phyloP scores from a whole-genome alignment of 2,329 filamentous ascomycete species.

The Trichoderma cornu-damae region DNA sequence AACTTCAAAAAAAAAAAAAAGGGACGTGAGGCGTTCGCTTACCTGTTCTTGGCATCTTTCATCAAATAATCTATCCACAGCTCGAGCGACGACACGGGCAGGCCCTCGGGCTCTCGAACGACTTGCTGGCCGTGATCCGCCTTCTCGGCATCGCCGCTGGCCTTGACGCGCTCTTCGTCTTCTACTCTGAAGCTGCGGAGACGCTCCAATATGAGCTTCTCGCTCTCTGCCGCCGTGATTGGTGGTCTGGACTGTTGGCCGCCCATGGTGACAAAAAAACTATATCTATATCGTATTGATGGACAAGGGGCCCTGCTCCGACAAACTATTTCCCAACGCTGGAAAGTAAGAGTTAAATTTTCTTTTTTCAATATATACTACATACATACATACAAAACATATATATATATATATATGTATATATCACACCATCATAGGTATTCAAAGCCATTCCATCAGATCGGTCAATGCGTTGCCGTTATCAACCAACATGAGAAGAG shows the following conservation, averaged over 20 bases:
- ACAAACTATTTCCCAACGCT: no score
- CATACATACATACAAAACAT: no score
- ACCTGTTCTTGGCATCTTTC: conserved; percentile 62
- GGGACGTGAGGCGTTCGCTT: conserved; percentile 13
- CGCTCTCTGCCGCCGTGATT: conserved; percentile 29
- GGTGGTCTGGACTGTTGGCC: conserved; percentile 39
- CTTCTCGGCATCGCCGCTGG: conserved; percentile 38
- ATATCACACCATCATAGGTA: no score
- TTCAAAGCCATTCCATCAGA: no score
- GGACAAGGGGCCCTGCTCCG: no score
- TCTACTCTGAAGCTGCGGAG: conserved; percentile 43
- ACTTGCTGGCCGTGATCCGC: conserved; percentile 4
- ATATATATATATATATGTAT: no score
- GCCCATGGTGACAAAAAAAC: conserved; percentile 40
- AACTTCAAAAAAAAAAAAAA: no score
- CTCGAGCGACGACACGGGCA: conserved; percentile 48
- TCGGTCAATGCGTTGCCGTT: no score
- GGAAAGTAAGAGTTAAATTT: no score
- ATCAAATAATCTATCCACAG: conserved; percentile 60
- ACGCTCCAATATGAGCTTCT: conserved; percentile 43
- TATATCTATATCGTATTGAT: no score
- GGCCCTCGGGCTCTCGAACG: conserved; percentile 35
- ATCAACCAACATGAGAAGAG: not conserved
- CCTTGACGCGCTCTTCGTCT: conserved; percentile 49
- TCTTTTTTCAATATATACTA: no score